phyloP scores from a whole-genome alignment of 495 filamentous ascomycete genomes.

The Lophium mytilinum region DNA sequence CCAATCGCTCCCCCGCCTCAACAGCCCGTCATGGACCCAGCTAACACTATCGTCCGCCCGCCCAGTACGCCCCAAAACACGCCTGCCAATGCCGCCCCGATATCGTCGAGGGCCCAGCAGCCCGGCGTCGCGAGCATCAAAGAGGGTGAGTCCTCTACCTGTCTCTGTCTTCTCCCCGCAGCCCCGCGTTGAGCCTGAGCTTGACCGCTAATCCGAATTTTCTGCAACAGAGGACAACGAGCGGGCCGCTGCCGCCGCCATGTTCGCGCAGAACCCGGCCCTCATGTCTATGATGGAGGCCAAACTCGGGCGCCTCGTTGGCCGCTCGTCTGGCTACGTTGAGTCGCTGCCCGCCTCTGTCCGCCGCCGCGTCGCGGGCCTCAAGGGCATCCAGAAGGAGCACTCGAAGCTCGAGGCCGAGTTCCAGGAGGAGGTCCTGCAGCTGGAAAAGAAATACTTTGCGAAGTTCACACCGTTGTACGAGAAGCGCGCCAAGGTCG shows the following conservation, averaged over 20 bases:
- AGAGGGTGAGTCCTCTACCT: constrained; percentile 57
- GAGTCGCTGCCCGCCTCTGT: constrained; percentile 85
- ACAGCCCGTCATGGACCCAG: constrained; percentile 8
- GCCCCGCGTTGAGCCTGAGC: constrained; percentile 5
- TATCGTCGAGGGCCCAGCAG: constrained; percentile 94
- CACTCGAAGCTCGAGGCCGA: constrained; percentile 96
- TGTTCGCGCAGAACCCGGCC: constrained; percentile 89
- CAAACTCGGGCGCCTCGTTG: constrained; percentile 86
- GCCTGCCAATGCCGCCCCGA: constrained; percentile 87
- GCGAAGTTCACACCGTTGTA: constrained; percentile 97
- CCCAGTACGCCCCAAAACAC: constrained; percentile 91
- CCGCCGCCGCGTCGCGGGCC: constrained; percentile 82
- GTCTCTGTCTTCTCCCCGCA: neutral
- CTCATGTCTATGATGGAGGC: constrained; percentile 96
- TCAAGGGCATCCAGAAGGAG: constrained; percentile 98
- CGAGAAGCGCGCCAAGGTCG: constrained; percentile 84
- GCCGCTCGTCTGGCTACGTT: constrained; percentile 93
- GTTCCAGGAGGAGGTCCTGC: constrained; percentile 95
- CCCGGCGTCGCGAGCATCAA: constrained; percentile 92
- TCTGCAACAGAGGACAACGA: constrained; percentile 73
- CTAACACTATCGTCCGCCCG: constrained; percentile 10
- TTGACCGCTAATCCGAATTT: constrained; percentile 25
- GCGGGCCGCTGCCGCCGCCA: constrained; percentile 73
- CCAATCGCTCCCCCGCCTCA: constrained; percentile 4
- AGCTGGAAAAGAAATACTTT: constrained; percentile 99